These are phyloP conservation scores for Botrytis deweyae DNA, from an alignment of 2,329 filamentous ascomycete genomes.

Conservation along the genomic window DNA sequence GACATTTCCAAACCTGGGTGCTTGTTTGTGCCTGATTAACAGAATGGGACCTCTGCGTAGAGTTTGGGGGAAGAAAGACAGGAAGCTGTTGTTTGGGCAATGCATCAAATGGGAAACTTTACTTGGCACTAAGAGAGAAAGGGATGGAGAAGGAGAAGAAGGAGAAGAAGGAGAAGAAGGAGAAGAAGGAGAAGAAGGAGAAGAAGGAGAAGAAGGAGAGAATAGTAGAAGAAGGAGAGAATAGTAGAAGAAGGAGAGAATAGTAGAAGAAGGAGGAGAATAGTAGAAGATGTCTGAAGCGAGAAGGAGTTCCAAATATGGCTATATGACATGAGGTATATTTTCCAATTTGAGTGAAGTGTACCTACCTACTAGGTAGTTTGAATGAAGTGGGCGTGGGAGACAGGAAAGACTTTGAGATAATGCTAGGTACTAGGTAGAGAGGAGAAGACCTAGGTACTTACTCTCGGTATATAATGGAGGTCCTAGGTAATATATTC, in stretches of 20 bases:
- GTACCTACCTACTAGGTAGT: no score
- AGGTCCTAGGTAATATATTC: not conserved
- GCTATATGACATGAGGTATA: not conserved
- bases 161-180: no score
- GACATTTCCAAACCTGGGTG: not conserved
- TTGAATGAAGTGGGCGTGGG: not conserved
- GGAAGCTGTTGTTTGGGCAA: not conserved
- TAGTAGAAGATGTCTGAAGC: not conserved
- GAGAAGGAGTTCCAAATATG: not conserved
- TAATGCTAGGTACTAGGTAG: not conserved
- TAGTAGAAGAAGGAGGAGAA: no score
- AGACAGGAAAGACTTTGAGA: not conserved
- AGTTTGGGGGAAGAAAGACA: not conserved
- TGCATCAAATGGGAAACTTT: not conserved
- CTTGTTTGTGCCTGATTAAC: slow-evolving; percentile 2
- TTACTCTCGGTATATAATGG: no score
- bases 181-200: not conserved
- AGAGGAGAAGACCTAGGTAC: no score
- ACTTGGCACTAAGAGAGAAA: not conserved
- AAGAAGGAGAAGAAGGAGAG: no score
- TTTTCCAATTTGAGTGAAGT: not conserved
- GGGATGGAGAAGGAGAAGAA: not conserved
- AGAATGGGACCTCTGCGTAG: not conserved
- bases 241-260: no score
- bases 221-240: not conserved